Evolutionary conservation across 441 rosid species (phyloP).

Genomic region (Manihot esculenta): DNA sequence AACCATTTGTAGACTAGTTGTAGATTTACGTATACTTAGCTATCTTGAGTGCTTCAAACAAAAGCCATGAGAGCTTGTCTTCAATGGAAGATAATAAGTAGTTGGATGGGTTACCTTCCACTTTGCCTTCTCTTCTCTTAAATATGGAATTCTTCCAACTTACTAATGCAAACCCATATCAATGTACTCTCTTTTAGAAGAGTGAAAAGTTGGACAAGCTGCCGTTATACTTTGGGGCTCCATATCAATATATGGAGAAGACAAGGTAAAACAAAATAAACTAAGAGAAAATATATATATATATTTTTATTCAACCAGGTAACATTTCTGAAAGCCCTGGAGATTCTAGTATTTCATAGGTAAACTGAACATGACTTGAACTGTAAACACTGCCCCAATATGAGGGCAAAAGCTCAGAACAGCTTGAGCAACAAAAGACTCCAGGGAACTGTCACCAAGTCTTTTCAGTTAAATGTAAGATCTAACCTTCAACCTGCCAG

Average conservation of each 20-base stretch:
- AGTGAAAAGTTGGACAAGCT: no score
- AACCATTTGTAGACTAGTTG: conserved; percentile 21
- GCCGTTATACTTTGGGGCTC: no score
- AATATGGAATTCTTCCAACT: neutral
- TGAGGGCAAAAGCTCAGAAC: neutral
- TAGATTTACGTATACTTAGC: conserved; percentile 26
- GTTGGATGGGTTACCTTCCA: neutral
- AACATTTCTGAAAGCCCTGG: neutral
- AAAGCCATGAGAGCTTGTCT: neutral
- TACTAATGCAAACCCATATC: neutral
- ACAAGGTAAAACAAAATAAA: neutral
- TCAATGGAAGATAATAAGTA: neutral
- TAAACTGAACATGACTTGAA: neutral
- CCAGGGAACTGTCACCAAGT: neutral
- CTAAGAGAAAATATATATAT: neutral
- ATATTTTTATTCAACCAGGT: neutral
- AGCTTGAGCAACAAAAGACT: neutral
- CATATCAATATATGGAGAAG: no score
- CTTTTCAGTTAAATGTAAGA: neutral
- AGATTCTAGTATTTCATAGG: neutral
- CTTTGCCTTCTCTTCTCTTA: no score
- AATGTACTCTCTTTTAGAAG: neutral
- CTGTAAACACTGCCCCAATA: neutral
- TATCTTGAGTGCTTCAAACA: neutral
- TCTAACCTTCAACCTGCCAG: conserved; percentile 38